A percentile compares a stretch with the other conserved stretches of the same genome.
Evolutionary conservation across 495 filamentous ascomycete genomes (phyloP).

Genomic region (Mytilinidion resinicola): DNA sequence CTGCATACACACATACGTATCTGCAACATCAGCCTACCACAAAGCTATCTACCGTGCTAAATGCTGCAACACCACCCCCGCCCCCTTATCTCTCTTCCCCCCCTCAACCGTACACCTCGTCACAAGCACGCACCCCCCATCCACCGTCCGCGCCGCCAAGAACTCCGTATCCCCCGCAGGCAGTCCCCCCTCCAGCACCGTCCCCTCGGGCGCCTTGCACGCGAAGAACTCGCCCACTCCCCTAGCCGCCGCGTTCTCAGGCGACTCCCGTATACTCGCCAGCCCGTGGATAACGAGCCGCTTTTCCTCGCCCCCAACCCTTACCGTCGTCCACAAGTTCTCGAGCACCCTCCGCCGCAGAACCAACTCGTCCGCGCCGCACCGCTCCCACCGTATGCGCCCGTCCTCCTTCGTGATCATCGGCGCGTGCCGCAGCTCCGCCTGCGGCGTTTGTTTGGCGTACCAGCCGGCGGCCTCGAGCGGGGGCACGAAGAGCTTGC

Average conservation of each 20-base stretch:
- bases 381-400: constrained; percentile 48
- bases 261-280: no score
- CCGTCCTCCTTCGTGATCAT: constrained; percentile 16
- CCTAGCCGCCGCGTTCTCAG: no score
- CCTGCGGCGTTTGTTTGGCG: not conserved
- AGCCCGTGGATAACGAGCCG: no score
- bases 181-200: no score
- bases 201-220: no score
- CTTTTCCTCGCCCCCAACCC: no score
- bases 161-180: no score
- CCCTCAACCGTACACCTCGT: not conserved
- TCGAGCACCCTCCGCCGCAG: constrained; percentile 48
- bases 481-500: constrained; percentile 53
- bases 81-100: not conserved
- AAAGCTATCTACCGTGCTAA: no score
- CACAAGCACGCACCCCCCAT: not conserved
- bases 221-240: no score
- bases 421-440: constrained; percentile 11
- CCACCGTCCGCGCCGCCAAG: not conserved
- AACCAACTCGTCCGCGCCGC: constrained; percentile 44
- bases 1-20: no score
- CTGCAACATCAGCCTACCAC: no score
- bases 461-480: constrained; percentile 20
- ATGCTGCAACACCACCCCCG: no score
- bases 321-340: constrained; percentile 41